Base-by-base conservation (phyloP, 2,329 filamentous ascomycete genomes). In the Phaeosphaeria sp. region DNA sequence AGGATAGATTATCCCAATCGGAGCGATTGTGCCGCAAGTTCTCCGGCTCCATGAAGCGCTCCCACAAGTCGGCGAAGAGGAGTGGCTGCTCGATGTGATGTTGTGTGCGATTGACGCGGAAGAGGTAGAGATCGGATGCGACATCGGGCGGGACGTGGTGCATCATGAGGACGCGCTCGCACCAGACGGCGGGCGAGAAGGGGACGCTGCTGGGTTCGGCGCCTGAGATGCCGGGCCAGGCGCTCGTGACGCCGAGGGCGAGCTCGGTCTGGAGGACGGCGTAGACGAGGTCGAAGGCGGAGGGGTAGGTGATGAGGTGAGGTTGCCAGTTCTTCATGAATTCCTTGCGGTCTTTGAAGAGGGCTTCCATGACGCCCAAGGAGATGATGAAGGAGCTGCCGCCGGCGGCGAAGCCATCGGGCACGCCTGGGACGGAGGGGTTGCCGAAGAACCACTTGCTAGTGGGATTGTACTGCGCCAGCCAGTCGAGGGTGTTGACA, bases 311-410 rank as follows among this genome's bases (percentile, higher is more conserved):
- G n/a, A 72, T 73, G 0, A 83, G 84, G 55, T 77, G 80, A 1
- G 76, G 68, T 58, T 84, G 78, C 66, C 82, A 79, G 27, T 78
- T 77, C 18, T 76, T 66, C 1, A 79, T 69, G 50, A 81, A 75
- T 1, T 72, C 69, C 18, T 66, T 64, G 55, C 82, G 83, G 36
- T 81, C 77, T 4, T 72, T 68, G 42, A 73, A 61, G 13, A 75
- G 54, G 10, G 79, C 76, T 50, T 77, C 73, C 75, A 86, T 77
- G 2, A 83, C 83, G 4, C 80, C 74, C 2, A 79, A 78, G 0
- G 84, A 86, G 25, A 87, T 64, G 25, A 83, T 74, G 62, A 85
- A 83, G 2, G 84, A 84, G 3, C 79, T 82, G 0, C 84, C 84
- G 10, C 83, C 84, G 55, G 85, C 81, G 0, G 80, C 83, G 66